These are phyloP conservation scores for Sarocladiaceae sp. DNA, from an alignment of 2,329 filamentous ascomycete genomes.

Conservation along the genomic window DNA sequence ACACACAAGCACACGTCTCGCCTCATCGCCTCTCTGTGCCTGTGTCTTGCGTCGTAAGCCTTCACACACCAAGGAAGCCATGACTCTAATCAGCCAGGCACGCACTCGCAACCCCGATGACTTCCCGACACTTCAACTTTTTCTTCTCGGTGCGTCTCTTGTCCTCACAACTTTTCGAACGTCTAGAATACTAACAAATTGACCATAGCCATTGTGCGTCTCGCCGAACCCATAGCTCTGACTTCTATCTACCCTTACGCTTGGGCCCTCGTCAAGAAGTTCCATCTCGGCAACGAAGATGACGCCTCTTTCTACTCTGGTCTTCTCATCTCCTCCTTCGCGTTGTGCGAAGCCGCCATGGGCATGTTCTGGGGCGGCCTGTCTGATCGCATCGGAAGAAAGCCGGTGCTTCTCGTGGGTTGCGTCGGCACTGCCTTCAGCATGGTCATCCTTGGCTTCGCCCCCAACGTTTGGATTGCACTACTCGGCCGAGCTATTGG, in stretches of 20 bases:
- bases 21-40: slow-evolving; percentile 3
- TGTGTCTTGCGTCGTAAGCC: slow-evolving; percentile 42
- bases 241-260: slow-evolving; percentile 93
- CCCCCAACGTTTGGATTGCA: slow-evolving; percentile 79
- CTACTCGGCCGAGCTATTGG: slow-evolving; percentile 71
- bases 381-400: slow-evolving; percentile 78
- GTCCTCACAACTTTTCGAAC: background rate
- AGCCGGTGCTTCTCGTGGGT: slow-evolving; percentile 78
- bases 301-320: slow-evolving; percentile 88
- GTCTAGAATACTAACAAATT: slow-evolving; percentile 16
- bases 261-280: slow-evolving; percentile 76
- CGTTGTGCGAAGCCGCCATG: slow-evolving; percentile 75
- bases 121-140: slow-evolving; percentile 79
- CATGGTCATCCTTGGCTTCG: slow-evolving; percentile 77
- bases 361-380: slow-evolving; percentile 85
- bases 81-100: slow-evolving; percentile 48
- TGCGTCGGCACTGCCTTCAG: slow-evolving; percentile 79
- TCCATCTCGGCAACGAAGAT: slow-evolving; percentile 64
- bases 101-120: slow-evolving; percentile 60
- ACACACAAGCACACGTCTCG: slow-evolving; percentile 17
- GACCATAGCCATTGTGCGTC: slow-evolving; percentile 74
- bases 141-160: slow-evolving; percentile 66
- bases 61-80: slow-evolving; percentile 36
- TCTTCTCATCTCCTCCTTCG: slow-evolving; percentile 81
- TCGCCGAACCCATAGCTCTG: slow-evolving; percentile 88